phyloP scores from a whole-genome alignment of 1,284 basidiomycete species.

The Marasmius tenuissimus region DNA sequence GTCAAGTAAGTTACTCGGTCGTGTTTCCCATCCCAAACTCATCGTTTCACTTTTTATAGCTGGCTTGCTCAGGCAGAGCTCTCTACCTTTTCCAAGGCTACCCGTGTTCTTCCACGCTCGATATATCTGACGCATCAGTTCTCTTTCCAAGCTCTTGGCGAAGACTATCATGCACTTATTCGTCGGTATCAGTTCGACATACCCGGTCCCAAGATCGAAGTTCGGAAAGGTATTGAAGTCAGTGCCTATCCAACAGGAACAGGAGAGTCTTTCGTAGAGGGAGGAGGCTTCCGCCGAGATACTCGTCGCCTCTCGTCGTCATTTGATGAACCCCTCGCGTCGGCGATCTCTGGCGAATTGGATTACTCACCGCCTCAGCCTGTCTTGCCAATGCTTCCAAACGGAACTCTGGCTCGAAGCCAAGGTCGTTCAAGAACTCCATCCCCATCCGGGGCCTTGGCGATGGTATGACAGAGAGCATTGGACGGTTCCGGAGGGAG shows the following conservation, averaged over 20 bases:
- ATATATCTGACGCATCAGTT: slow-evolving; percentile 84
- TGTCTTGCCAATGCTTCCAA: slow-evolving; percentile 76
- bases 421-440: slow-evolving; percentile 45
- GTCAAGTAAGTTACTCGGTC: slow-evolving; percentile 28
- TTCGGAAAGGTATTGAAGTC: slow-evolving; percentile 71
- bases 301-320: slow-evolving; percentile 45
- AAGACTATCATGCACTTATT: slow-evolving; percentile 79
- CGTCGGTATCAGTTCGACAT: slow-evolving; percentile 67
- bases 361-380: slow-evolving; percentile 49
- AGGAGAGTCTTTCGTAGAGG: slow-evolving; percentile 56
- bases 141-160: slow-evolving; percentile 71
- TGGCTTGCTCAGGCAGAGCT: slow-evolving; percentile 79
- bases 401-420: slow-evolving; percentile 50
- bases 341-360: slow-evolving; percentile 67
- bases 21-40: neutral
- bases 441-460: slow-evolving; percentile 60
- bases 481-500: slow-evolving; percentile 54
- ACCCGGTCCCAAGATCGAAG: slow-evolving; percentile 60
- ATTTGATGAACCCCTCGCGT: slow-evolving; percentile 78
- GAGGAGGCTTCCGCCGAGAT: slow-evolving; percentile 39
- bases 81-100: slow-evolving; percentile 64
- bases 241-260: slow-evolving; percentile 43
- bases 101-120: slow-evolving; percentile 62
- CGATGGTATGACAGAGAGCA: slow-evolving; percentile 59
- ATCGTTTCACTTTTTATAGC: slow-evolving; percentile 31